A percentile compares a stretch with the other conserved stretches of the same genome.
Conservation (phyloP, 495 filamentous ascomycete genomes). For the Aspergillus saccharolyticus region DNA sequence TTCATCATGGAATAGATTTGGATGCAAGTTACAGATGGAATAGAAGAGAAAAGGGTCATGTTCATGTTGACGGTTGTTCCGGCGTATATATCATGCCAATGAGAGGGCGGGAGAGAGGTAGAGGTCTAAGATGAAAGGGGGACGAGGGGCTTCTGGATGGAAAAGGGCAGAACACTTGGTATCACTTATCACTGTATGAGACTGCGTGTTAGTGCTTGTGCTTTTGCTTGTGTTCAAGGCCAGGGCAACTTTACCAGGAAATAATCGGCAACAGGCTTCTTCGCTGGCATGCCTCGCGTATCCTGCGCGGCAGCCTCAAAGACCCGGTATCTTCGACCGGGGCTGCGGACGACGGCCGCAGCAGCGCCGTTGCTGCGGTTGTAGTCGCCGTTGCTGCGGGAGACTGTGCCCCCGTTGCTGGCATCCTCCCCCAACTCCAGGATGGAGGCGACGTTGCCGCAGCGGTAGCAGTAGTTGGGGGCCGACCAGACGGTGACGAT, state of each 20-base stretch:
- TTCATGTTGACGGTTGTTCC: too few relatives aligned
- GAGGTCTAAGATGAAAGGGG: too few relatives aligned
- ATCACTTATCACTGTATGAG: neutral
- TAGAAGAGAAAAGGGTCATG: too few relatives aligned
- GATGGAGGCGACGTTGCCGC: conserved; percentile 94
- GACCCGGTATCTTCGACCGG: conserved; percentile 86
- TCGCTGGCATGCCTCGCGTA: conserved; percentile 94
- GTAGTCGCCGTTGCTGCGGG: conserved; percentile 76
- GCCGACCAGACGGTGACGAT: conserved; percentile 98
- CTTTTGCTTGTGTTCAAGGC: too few relatives aligned
- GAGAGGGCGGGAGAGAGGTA: too few relatives aligned
- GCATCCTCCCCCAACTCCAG: conserved; percentile 88
- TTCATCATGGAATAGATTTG: too few relatives aligned
- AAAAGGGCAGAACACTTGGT: too few relatives aligned
- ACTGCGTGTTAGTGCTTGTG: neutral
- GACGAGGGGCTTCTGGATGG: too few relatives aligned
- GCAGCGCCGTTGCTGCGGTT: conserved; percentile 48
- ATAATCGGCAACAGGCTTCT: conserved; percentile 97
- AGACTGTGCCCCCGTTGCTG: conserved; percentile 65
- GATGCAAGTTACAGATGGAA: too few relatives aligned
- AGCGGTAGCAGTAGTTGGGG: conserved; percentile 97
- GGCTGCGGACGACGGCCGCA: conserved; percentile 51
- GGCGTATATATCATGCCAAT: too few relatives aligned
- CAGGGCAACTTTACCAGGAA: too few relatives aligned
- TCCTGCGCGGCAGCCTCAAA: conserved; percentile 98